Evolutionary conservation across 2,329 filamentous ascomycete genomes (phyloP), one percentile per base, ranked within the genome.

Genomic region (Clarireedia monteithiana): DNA sequence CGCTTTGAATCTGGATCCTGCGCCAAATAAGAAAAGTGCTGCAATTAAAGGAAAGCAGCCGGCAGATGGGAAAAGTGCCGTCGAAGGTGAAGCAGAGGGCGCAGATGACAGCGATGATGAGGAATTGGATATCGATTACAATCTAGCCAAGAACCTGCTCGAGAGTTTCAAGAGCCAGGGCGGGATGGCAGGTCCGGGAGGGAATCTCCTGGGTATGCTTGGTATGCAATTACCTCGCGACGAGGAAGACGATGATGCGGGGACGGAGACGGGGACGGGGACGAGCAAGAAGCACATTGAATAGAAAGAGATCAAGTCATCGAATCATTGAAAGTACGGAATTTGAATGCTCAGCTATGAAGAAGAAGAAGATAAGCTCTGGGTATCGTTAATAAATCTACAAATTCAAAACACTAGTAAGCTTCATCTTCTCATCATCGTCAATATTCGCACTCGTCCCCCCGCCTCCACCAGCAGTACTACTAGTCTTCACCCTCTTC

Each of bases 81-180:
- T 71, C 50, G 70, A 74, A 6, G 71, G 77, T 30, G 75, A 81
- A 39, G 76, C 78, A 52, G 80, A 94, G 3, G 78, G 90, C 2
- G 70, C 71, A 48, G 71, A 77, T 27, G 75, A 81, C 40, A 76
- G 78, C 2, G 77, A 80, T 7, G 77, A 80, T 5, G 78, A 81
- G 0, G 83, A 86, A 53, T 80, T 94, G 4, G 78, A 91, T 60
- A 82, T 94, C 27, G 89, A 97, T 68, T 88, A 91, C 63, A 92
- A 94, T 59, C 76, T 99, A 24, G 91, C 89, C 17, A 90, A 88
- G 70, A 97, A 97, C 66, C 76, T 99, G 54, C 76, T 99, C 1
- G 90, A 96, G 70, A 92, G 89, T 64, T 91, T 99, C 72, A 95
- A 95, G 68, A 86, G 88, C 15, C 92, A 97, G 70, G 89, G 78